A percentile compares a stretch with the other conserved stretches of the same genome.
These are phyloP conservation scores for Sporobolomyces roseus DNA, from an alignment of 768 basidiomycete genomes.

Conservation along the genomic window DNA sequence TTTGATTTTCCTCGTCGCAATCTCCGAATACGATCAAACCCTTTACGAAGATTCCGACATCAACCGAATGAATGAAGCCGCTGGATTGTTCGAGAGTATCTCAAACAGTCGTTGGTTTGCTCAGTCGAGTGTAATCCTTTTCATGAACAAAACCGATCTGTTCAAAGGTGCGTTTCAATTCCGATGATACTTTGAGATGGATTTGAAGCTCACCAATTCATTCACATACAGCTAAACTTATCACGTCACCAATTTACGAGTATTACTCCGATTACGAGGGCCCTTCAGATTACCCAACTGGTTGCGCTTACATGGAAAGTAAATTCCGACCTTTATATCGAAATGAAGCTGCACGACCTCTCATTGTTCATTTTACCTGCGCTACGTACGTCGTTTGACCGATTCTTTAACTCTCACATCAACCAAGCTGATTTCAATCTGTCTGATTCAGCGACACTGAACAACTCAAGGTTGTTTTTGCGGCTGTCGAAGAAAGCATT, in stretches of 20 bases:
- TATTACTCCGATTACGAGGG: constrained; percentile 89
- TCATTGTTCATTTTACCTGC: constrained; percentile 43
- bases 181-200: not conserved
- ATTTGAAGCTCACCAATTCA: not conserved
- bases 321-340: constrained; percentile 88
- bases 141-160: constrained; percentile 63
- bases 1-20: constrained; percentile 82
- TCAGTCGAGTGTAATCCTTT: constrained; percentile 78
- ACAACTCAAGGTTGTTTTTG: constrained; percentile 48
- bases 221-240: constrained; percentile 61
- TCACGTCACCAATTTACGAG: constrained; percentile 70
- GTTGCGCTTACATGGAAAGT: constrained; percentile 71
- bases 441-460: constrained; percentile 32
- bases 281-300: constrained; percentile 77
- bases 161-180: constrained; percentile 52
- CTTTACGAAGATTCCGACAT: constrained; percentile 53
- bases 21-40: constrained; percentile 97
- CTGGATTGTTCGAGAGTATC: constrained; percentile 95
- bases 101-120: constrained; percentile 97
- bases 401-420: not conserved
- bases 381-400: constrained; percentile 21
- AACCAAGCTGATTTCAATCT: not conserved
- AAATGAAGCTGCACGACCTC: constrained; percentile 55
- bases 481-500: constrained; percentile 47
- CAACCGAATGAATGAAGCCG: constrained; percentile 95